Evolutionary conservation across 2,329 filamentous ascomycete species (phyloP).

Genomic region (Cladophialophora chaetospira): DNA sequence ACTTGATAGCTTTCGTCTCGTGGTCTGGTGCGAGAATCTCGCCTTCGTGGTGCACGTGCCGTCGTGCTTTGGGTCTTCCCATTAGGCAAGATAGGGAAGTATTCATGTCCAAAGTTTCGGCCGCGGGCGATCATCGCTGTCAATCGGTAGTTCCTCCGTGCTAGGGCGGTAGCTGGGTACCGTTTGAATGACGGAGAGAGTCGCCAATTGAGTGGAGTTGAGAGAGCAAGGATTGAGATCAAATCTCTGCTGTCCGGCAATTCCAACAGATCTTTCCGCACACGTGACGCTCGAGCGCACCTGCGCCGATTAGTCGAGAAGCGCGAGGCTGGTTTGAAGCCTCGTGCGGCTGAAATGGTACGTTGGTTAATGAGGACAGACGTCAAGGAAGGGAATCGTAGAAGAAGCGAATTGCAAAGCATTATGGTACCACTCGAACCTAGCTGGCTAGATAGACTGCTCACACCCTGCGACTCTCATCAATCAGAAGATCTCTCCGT

Average conservation of each 20-base stretch:
- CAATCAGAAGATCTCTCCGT: slow-evolving; percentile 17
- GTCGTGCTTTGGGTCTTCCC: not conserved
- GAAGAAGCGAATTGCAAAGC: no score
- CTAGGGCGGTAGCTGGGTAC: not conserved
- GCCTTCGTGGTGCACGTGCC: not conserved
- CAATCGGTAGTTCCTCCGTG: not conserved
- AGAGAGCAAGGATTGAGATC: not conserved
- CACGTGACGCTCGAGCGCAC: not conserved
- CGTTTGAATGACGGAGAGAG: no score
- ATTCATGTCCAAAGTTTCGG: not conserved
- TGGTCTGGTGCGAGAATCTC: no score
- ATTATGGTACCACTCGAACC: no score
- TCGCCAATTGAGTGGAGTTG: not conserved
- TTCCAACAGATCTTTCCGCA: not conserved
- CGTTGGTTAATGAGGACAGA: no score
- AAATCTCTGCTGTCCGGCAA: not conserved
- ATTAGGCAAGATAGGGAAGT: not conserved
- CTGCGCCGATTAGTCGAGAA: not conserved
- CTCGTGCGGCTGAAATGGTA: not conserved
- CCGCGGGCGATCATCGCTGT: not conserved
- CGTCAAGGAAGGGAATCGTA: no score
- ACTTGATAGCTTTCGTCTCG: no score
- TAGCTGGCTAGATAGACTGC: not conserved
- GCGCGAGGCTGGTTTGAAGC: not conserved
- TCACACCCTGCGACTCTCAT: not conserved